phyloP scores from a whole-genome alignment of 768 basidiomycete species.

The Suillus discolor region DNA sequence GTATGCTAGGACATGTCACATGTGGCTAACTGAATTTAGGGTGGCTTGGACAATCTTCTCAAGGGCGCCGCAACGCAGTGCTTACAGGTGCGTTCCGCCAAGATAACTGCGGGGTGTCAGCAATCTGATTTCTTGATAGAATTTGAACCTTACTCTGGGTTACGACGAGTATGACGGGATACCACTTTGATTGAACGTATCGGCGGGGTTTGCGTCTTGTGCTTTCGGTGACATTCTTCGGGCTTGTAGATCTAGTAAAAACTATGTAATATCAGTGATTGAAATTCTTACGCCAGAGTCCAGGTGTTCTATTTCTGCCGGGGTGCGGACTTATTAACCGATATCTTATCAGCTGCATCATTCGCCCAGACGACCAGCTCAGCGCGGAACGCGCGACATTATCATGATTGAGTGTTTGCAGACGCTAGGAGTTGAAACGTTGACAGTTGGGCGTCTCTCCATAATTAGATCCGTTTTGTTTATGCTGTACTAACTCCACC shows the following conservation, averaged over 20 bases:
- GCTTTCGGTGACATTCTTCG: too few relatives aligned
- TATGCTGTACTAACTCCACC: neutral
- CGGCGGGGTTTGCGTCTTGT: neutral
- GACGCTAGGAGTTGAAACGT: neutral
- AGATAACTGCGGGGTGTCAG: neutral
- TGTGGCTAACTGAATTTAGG: slow-evolving; percentile 45
- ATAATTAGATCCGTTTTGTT: slow-evolving; percentile 3
- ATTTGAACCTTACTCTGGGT: slow-evolving; percentile 87
- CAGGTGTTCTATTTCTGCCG: neutral
- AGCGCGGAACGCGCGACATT: neutral
- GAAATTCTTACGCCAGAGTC: neutral
- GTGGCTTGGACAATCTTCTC: slow-evolving; percentile 92
- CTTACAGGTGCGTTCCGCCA: slow-evolving; percentile 69
- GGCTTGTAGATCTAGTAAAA: neutral
- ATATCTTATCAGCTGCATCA: slow-evolving; percentile 5
- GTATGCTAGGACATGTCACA: slow-evolving; percentile 8
- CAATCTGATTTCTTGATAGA: slow-evolving; percentile 47
- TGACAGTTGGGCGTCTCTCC: slow-evolving; percentile 5
- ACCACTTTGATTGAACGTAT: slow-evolving; percentile 37
- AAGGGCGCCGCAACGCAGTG: slow-evolving; percentile 99
- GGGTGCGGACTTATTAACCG: slow-evolving; percentile 2
- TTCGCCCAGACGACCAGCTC: slow-evolving; percentile 3
- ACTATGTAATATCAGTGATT: neutral
- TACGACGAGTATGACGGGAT: slow-evolving; percentile 86
- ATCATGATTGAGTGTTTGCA: neutral